Percentiles rank a stretch among this genome's conserved stretches.
These are phyloP conservation scores for Gossypium schwendimanii DNA, from an alignment of 441 rosid genomes.

Conservation along the genomic window DNA sequence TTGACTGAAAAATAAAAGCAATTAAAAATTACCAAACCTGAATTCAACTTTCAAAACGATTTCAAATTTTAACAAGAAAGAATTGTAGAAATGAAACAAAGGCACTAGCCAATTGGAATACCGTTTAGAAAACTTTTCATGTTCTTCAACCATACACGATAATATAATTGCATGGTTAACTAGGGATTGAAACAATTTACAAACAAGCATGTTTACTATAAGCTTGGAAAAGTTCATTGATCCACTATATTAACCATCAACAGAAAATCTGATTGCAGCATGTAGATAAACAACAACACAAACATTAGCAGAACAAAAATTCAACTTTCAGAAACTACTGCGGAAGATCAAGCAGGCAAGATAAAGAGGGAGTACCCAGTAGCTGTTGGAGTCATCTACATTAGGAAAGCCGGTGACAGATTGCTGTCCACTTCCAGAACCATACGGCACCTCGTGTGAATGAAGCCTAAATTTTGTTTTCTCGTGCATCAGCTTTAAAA, in stretches of 20 bases:
- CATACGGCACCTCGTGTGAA: slow-evolving; percentile 96
- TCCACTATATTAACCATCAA: not conserved
- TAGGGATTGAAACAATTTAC: too few species aligned
- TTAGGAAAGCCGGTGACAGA: slow-evolving; percentile 84
- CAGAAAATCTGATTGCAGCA: not conserved
- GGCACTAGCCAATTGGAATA: not conserved
- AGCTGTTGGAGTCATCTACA: slow-evolving; percentile 87
- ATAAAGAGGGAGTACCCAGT: slow-evolving; percentile 54
- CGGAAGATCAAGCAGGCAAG: not conserved
- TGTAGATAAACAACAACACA: not conserved
- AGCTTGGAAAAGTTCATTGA: not conserved
- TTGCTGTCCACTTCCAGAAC: slow-evolving; percentile 98
- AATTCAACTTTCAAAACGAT: not conserved
- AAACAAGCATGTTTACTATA: not conserved
- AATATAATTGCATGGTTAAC: not conserved
- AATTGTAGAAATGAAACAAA: not conserved
- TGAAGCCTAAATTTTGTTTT: slow-evolving; percentile 70
- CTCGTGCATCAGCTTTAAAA: slow-evolving; percentile 88
- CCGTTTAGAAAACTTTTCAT: not conserved
- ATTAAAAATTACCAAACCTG: not conserved
- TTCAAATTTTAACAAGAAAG: not conserved
- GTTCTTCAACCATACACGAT: not conserved
- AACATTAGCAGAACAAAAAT: not conserved
- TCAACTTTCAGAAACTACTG: not conserved
- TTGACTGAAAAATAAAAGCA: not conserved